A percentile compares a stretch with the other conserved stretches of the same genome.
Conservation (phyloP, 2,329 filamentous ascomycete species). For the Ophiocordyceps camponoti-rufipedis region DNA sequence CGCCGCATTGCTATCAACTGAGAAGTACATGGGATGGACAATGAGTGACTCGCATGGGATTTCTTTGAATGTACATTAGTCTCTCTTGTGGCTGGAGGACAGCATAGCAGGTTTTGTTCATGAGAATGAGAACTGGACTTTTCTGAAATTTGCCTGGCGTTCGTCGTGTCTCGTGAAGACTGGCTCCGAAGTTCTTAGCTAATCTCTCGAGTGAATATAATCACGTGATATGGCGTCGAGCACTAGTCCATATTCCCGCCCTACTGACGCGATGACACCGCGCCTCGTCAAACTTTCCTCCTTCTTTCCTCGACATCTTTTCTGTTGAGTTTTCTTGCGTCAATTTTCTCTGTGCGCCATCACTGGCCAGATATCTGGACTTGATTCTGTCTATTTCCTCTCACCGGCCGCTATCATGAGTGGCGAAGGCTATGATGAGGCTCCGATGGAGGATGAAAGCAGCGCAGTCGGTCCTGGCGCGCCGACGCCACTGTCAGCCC, state of each 20-base stretch:
- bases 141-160: no score
- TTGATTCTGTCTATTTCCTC: neutral
- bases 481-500: constrained; percentile 69
- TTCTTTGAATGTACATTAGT: neutral
- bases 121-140: no score
- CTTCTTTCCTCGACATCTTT: constrained; percentile 5
- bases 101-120: no score
- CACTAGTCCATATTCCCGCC: constrained; percentile 9
- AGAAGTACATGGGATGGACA: constrained; percentile 3
- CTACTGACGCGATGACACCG: constrained; percentile 16
- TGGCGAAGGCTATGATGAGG: constrained; percentile 45
- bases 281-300: constrained; percentile 4
- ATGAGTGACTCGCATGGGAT: neutral
- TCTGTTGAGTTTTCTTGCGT: constrained; percentile 2
- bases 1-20: constrained; percentile 37
- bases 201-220: neutral
- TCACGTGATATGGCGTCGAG: constrained; percentile 21
- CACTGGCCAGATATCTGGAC: no score
- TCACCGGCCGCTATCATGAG: constrained; percentile 11
- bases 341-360: neutral
- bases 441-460: constrained; percentile 48
- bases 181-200: no score
- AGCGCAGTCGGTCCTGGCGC: constrained; percentile 69
- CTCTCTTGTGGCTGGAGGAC: neutral
- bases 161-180: no score